Conservation (phyloP, 768 basidiomycete genomes). For the Strobilomyces confusus region DNA sequence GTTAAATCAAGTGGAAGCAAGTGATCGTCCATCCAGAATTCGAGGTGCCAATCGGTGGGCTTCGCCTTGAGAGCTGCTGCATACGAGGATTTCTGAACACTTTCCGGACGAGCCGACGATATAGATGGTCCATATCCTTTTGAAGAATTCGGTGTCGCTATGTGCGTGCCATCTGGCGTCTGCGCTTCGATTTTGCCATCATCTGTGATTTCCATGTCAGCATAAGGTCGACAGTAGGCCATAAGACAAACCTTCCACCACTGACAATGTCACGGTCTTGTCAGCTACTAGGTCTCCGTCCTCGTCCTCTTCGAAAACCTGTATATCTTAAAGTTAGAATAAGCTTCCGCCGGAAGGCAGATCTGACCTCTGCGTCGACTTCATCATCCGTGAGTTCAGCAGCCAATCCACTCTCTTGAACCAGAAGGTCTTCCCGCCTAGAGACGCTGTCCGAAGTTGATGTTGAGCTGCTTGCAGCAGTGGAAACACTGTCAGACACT, state of each 20-base stretch:
- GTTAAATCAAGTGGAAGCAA: conserved; percentile 82
- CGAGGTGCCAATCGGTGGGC: conserved; percentile 94
- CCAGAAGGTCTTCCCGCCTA: conserved; percentile 45
- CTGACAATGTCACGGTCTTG: conserved; percentile 81
- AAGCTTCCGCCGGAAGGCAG: not conserved
- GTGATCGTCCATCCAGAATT: conserved; percentile 92
- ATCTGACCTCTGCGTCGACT: conserved; percentile 66
- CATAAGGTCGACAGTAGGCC: not conserved
- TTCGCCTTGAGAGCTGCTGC: conserved; percentile 92
- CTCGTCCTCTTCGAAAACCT: conserved; percentile 85
- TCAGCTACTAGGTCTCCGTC: conserved; percentile 72
- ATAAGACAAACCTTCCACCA: conserved; percentile 63
- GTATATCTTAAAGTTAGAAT: conserved; percentile 13
- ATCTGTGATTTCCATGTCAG: conserved; percentile 44
- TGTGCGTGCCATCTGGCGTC: conserved; percentile 93
- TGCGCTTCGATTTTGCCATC: conserved; percentile 94
- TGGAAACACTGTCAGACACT: conserved; percentile 12
- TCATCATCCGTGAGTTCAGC: conserved; percentile 84
- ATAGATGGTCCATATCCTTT: conserved; percentile 42
- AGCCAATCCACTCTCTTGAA: conserved; percentile 59
- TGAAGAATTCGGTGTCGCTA: conserved; percentile 75
- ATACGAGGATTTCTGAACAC: conserved; percentile 62
- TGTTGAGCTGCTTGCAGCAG: conserved; percentile 24
- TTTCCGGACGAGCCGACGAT: conserved; percentile 31
- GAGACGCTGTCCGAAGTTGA: conserved; percentile 26